phyloP scores from a whole-genome alignment of 768 basidiomycete genomes.

The Leccinum subgranulosum region DNA sequence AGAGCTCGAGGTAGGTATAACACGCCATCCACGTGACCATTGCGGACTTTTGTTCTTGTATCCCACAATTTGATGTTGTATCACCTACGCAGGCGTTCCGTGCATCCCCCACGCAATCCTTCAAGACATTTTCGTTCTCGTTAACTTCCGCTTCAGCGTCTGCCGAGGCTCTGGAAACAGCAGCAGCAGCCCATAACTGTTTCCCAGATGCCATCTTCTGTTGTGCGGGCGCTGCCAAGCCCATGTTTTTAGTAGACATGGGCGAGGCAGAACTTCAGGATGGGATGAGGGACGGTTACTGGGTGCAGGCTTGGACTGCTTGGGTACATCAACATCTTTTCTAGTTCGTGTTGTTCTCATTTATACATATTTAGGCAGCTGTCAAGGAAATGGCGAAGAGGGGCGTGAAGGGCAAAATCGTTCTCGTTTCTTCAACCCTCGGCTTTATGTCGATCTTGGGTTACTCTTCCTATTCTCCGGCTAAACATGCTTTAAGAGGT shows the following conservation, averaged over 20 bases:
- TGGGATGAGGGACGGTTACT: slow-evolving; percentile 34
- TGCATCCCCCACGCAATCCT: slow-evolving; percentile 52
- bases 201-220: slow-evolving; percentile 76
- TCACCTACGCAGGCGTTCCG: slow-evolving; percentile 43
- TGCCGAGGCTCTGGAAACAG: slow-evolving; percentile 58
- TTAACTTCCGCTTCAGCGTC: slow-evolving; percentile 53
- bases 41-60: not conserved
- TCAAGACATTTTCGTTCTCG: slow-evolving; percentile 66
- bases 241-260: slow-evolving; percentile 75
- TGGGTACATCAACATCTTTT: slow-evolving; percentile 27
- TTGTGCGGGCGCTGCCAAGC: slow-evolving; percentile 73
- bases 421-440: slow-evolving; percentile 72
- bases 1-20: slow-evolving; percentile 57
- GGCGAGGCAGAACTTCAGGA: slow-evolving; percentile 51
- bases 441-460: slow-evolving; percentile 77
- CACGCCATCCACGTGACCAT: not conserved
- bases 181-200: slow-evolving; percentile 50
- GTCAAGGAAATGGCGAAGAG: slow-evolving; percentile 60
- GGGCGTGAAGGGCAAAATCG: slow-evolving; percentile 62
- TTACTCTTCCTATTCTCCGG: slow-evolving; percentile 76
- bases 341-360: not conserved
- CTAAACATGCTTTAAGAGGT: slow-evolving; percentile 87
- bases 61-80: not conserved
- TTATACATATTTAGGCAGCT: slow-evolving; percentile 47
- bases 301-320: slow-evolving; percentile 49